Evolutionary conservation across 129 eudicot genomes (phyloP).

Genomic region (Ambrosia trifida): DNA sequence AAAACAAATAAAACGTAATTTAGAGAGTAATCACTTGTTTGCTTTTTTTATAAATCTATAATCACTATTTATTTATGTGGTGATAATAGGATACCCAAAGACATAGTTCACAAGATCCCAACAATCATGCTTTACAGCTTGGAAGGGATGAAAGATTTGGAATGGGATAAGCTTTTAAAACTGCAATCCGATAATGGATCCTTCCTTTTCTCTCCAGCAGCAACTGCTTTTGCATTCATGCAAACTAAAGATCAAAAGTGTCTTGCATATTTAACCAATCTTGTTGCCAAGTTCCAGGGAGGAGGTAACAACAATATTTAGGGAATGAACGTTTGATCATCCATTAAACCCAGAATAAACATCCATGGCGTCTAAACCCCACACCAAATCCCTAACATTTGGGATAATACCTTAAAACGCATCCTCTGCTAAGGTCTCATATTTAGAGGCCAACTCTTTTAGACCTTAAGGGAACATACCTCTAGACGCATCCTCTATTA

Average conservation of each 20-base stretch:
- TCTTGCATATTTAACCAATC: slow-evolving; percentile 18
- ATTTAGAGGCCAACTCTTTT: too few relatives aligned
- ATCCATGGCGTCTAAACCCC: too few relatives aligned
- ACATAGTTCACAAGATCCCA: slow-evolving; percentile 13
- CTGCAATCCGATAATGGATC: slow-evolving; percentile 20
- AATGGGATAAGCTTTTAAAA: slow-evolving; percentile 21
- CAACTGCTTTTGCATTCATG: slow-evolving; percentile 18
- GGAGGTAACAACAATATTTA: slow-evolving; percentile 13
- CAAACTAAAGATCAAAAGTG: slow-evolving; percentile 26
- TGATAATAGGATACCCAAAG: slow-evolving; percentile 3
- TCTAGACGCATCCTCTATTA: too few relatives aligned
- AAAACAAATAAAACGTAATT: too few relatives aligned
- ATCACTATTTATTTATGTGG: neutral
- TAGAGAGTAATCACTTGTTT: too few relatives aligned
- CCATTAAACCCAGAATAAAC: too few relatives aligned
- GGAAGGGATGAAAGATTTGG: slow-evolving; percentile 27
- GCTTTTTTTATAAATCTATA: too few relatives aligned
- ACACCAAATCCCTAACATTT: too few relatives aligned
- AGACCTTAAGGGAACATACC: too few relatives aligned
- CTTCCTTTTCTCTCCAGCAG: neutral
- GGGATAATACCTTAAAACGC: too few relatives aligned
- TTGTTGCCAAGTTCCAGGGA: slow-evolving; percentile 12
- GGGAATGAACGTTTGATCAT: too few relatives aligned
- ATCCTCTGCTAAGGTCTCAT: too few relatives aligned
- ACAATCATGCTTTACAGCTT: slow-evolving; percentile 20